Conservation (phyloP, 371 early-diverging fungal species). For the Mortierella sp. region DNA sequence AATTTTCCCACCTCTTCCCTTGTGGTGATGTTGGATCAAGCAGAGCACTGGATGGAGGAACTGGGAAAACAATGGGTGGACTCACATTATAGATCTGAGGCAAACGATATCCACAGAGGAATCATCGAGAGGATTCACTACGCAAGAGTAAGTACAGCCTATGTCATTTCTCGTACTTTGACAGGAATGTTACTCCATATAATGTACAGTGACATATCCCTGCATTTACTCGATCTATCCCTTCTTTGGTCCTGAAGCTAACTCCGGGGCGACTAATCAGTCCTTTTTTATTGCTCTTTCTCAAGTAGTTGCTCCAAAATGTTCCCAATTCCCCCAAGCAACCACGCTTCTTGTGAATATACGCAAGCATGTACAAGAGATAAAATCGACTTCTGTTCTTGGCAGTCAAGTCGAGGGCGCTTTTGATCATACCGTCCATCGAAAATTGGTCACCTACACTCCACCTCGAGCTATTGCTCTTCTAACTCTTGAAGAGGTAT, state of each 20-base stretch:
- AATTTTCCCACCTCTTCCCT: conserved; percentile 61
- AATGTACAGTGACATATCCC: background rate
- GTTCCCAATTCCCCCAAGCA: conserved; percentile 30
- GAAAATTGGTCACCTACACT: conserved; percentile 76
- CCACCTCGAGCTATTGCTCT: conserved; percentile 79
- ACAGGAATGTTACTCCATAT: background rate
- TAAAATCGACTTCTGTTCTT: conserved; percentile 20
- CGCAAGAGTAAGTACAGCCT: conserved; percentile 30
- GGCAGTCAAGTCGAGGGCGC: conserved; percentile 50
- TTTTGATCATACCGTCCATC: conserved; percentile 77
- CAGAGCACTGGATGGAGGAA: conserved; percentile 54
- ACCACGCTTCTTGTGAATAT: conserved; percentile 13
- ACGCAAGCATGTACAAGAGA: conserved; percentile 15
- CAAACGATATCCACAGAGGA: conserved; percentile 12
- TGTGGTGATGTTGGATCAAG: conserved; percentile 65
- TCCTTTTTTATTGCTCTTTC: conserved; percentile 45
- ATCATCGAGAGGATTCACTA: conserved; percentile 32
- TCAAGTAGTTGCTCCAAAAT: conserved; percentile 42
- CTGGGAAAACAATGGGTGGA: conserved; percentile 46
- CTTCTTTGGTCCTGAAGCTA: conserved; percentile 17
- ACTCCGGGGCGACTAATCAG: conserved; percentile 45
- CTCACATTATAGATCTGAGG: conserved; percentile 16
- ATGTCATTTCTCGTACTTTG: background rate
- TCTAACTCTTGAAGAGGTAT: conserved; percentile 60
- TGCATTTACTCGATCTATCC: background rate